Evolutionary conservation across 139 green algal genomes (phyloP), one percentile per base, ranked within the genome.

Genomic region (Micractinium sp.): DNA sequence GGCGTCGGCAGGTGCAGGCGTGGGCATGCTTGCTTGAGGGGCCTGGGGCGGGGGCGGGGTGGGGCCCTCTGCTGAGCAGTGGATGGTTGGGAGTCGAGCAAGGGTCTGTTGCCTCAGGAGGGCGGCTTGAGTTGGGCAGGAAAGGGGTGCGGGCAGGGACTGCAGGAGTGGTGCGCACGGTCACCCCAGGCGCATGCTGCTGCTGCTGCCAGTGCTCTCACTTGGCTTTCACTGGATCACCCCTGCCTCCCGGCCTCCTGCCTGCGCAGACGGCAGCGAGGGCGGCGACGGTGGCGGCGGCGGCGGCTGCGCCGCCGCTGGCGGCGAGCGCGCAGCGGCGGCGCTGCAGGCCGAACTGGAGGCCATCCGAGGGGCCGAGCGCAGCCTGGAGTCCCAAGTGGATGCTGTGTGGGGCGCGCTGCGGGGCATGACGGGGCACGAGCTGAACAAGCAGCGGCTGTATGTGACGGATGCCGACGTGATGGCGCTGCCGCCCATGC

Each of bases 381-480:
- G 71, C 3, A 23, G 35, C 31, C 47, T 88, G 41, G 85, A 81
- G 13, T 47, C 39, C 5, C 71, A 81, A 47, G 69, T 47, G 31
- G 39, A 60, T 15, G 71, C 85, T 23, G 71, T 81, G 41, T 85
- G 81, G 81, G 81, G 56, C n/a, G 63, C 82, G 61, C 71, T 81
- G 67, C 36, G 41, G 38, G 35, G 39, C 7, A 79, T 87, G 83
- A 87, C 83, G 7, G 83, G 41, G 33, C 83, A 87, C 67, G 83
- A 38, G 27, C 83, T 87, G 25, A 87, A 87, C 67, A n/a, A 56
- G 41, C 22, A 71, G 85, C 85, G 85, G 41, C 85, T 88, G n/a
- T 88, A 88, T 41, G 69, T 88, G 7, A 98, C 96, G 23, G 93
- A 98, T 66, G 90, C 93, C 3, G 96, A 98, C 91, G 95, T 98